Evolutionary conservation across 1,139 yeast genomes (phyloP), one percentile per base, ranked within the genome.

Genomic region (Pichia sorboxylosa): DNA sequence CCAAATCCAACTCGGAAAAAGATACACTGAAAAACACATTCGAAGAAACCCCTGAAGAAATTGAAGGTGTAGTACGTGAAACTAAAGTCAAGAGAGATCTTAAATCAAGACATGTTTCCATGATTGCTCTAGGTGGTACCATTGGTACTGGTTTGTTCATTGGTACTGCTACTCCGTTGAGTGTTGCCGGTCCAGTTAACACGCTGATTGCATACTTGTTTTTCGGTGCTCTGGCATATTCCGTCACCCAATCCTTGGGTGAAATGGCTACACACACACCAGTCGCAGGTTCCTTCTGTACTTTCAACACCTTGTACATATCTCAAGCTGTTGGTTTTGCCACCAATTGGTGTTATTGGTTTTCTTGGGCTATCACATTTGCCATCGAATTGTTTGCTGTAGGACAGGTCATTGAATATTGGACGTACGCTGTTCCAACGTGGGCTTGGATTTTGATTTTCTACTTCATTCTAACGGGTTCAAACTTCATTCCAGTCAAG

Each of bases 331-430:
- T 79, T 36, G 92, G 93, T 41, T 83, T 81, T 36, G 75, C 92
- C 29, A 74, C 76, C 46, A 92, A 90, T 35, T 82, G 83, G 72
- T 66, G 73, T 58, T 84, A 83, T 54, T 81, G 90, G 87, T 81
- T 80, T 55, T 71, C 81, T 15, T 82, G 92, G 90, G 83, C 84
- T 34, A 75, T 79, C 43, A 80, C 94, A 2, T 80, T 72, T 57
- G 83, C 93, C 6, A 71, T 82, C 39, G 94, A 83, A 57, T 61
- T 83, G 36, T 77, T 87, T 13, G 82, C 83, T 17, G 74, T 79
- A 23, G 87, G 90, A 17, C 81, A 79, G 54, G 68, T 81, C 32
- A 71, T 82, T 41, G 63, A 74, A 49, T 76, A 66, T 48, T 82
- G 94, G 94, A 78, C 85, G 9, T 56, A 58, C 38, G 64, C 64